Percentiles rank a stretch among this genome's conserved stretches.
These are phyloP conservation scores for Trypanosoma avium DNA, from an alignment of 208 protist species.

Conservation along the genomic window DNA sequence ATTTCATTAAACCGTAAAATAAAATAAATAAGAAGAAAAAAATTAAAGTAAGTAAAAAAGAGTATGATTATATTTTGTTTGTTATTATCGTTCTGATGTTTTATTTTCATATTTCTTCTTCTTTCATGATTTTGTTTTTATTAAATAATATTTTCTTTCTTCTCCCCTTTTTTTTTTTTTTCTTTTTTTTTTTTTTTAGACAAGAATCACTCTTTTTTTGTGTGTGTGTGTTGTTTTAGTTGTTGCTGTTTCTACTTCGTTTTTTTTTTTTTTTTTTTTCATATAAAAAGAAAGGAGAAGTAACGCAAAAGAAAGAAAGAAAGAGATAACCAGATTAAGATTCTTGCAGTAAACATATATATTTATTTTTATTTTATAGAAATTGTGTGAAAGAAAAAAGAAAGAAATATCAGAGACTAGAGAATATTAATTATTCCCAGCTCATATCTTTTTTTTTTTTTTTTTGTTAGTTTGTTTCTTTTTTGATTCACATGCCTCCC, in stretches of 20 bases:
- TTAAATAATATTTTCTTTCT: not conserved
- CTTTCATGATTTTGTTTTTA: no score
- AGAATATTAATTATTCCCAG: no score
- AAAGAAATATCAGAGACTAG: no score
- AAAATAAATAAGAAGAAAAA: not conserved
- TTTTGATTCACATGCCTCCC: slow-evolving; percentile 6
- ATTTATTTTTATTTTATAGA: no score
- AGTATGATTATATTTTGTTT: slow-evolving; percentile 18
- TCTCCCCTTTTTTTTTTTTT: slow-evolving; percentile 24
- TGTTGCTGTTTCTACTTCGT: not conserved
- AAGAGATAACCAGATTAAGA: no score
- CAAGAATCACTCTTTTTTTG: not conserved
- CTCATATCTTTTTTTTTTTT: no score
- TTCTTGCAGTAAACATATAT: no score
- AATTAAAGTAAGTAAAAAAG: not conserved
- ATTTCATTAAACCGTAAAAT: not conserved
- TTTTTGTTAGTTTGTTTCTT: not conserved
- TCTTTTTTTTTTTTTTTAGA: slow-evolving; percentile 15
- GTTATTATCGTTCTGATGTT: no score
- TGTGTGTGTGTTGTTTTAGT: not conserved
- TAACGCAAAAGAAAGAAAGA: no score
- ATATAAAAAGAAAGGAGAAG: no score
- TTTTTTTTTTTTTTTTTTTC: not conserved
- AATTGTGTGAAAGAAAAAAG: no score
- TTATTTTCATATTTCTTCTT: no score